A percentile compares a stretch with the other conserved stretches of the same genome.
phyloP scores from a whole-genome alignment of 2,329 filamentous ascomycete genomes.

The Coniochaeta prunicola region DNA sequence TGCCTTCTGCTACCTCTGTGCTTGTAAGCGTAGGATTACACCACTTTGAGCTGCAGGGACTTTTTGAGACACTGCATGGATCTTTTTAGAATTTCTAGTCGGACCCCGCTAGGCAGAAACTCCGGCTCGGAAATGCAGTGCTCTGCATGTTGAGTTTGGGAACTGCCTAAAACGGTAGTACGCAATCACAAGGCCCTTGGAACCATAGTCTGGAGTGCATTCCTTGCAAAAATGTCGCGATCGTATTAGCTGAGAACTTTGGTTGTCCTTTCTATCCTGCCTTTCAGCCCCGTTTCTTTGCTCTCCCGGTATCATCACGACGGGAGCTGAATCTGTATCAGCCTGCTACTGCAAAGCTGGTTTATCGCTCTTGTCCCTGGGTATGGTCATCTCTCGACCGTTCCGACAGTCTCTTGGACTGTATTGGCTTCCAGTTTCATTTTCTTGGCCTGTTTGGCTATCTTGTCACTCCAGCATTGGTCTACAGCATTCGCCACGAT shows the following conservation, averaged over 20 bases:
- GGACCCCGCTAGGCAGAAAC: background rate
- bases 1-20: background rate
- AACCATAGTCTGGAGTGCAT: too few relatives aligned
- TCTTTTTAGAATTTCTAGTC: background rate
- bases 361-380: background rate
- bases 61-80: background rate
- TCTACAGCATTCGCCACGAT: conserved; percentile 38
- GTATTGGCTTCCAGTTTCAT: too few relatives aligned
- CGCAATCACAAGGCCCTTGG: too few relatives aligned
- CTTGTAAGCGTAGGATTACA: background rate
- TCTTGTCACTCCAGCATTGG: conserved; percentile 40
- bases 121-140: background rate
- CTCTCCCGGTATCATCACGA: too few relatives aligned
- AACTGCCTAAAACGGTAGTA: background rate
- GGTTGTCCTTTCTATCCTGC: background rate
- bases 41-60: background rate
- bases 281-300: too few relatives aligned
- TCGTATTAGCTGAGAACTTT: background rate
- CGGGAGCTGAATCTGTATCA: too few relatives aligned
- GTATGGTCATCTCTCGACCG: background rate
- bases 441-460: too few relatives aligned
- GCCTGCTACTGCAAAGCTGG: too few relatives aligned
- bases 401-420: background rate
- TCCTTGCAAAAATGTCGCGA: background rate
- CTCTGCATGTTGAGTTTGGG: background rate